Base-by-base conservation (phyloP, 2,329 filamentous ascomycete genomes). In the Cytospora mali region DNA sequence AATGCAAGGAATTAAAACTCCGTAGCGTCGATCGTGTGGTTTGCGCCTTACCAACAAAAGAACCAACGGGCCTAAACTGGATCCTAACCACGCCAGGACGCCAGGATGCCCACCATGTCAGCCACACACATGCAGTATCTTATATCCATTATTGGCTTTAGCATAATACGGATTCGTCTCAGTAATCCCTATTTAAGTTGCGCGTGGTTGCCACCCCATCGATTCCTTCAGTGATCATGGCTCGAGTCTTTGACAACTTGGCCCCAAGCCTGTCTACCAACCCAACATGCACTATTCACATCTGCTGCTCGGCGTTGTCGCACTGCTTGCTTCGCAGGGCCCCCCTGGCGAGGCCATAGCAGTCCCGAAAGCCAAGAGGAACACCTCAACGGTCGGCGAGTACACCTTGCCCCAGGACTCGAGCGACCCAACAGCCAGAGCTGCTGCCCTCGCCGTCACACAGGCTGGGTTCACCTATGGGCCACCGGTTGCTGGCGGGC, bases 401-500 rank as follows among this genome's bases (percentile, higher is more conserved):
- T 65, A 65, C 46, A 54, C 55, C 14, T 7, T 62, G 42, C 55
- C 58, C 5, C 54, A 59, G 28, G 23, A 29, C 33, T 58, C 54
- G 16, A n/a, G 2, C 7, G 21, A 55, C 28, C 58, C 51, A 14
- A 14, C 18, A 3, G 48, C n/a, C 7, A 46, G 63, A 21, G 48
- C 59, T 13, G 31, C 55, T 28, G 48, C 14, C 18, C 55, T 65
- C n/a, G 55, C 55, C 27, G 16, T 27, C 16, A 58, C 46, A 10
- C 55, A 39, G 18, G 58, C 60, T 31, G 60, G 46, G 7, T 62
- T 52, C 25, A 35, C 58, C 6, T 67, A 67, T 27, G 65, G 65
- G 4, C 57, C 56, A 18, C 23, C 65, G 5, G 46, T 67, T 28
- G 65, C 57, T 28, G 67, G 67, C 13, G 67, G 67, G 21, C 67